phyloP scores from a whole-genome alignment of 495 filamentous ascomycete genomes.

The Hypoxylon fuscum region DNA sequence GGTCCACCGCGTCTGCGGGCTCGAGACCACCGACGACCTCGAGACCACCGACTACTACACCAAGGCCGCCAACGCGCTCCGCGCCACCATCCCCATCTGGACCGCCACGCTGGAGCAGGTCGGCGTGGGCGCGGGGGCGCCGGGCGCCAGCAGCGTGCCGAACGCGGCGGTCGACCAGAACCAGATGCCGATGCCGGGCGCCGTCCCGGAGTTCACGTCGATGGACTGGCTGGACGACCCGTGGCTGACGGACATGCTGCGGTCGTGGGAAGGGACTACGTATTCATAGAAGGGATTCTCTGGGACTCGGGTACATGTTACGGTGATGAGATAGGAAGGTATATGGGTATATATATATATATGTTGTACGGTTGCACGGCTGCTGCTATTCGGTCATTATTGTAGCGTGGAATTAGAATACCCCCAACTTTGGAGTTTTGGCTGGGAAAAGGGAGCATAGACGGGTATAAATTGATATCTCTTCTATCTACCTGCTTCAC shows the following conservation, averaged over 20 bases:
- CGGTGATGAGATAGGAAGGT: too few species aligned
- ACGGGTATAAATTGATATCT: too few species aligned
- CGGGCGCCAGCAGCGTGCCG: neutral
- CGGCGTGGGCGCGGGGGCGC: neutral
- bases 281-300: too few species aligned
- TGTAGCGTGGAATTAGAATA: too few species aligned
- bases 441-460: too few species aligned
- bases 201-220: conserved; percentile 15
- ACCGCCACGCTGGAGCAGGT: conserved; percentile 28
- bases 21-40: conserved; percentile 27
- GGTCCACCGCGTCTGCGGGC: conserved; percentile 28
- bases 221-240: conserved; percentile 38
- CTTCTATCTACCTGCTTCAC: too few species aligned
- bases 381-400: too few species aligned
- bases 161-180: neutral
- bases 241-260: conserved; percentile 35
- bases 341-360: too few species aligned
- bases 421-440: too few species aligned
- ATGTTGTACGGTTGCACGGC: too few species aligned
- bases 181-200: conserved; percentile 4
- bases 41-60: conserved; percentile 34
- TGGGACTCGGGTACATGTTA: too few species aligned
- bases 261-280: conserved; percentile 23
- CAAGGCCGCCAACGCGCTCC: conserved; percentile 27
- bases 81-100: conserved; percentile 33